Evolutionary conservation across 768 basidiomycete species (phyloP), one percentile per base, ranked within the genome.

Genomic region (Boletus edulis): DNA sequence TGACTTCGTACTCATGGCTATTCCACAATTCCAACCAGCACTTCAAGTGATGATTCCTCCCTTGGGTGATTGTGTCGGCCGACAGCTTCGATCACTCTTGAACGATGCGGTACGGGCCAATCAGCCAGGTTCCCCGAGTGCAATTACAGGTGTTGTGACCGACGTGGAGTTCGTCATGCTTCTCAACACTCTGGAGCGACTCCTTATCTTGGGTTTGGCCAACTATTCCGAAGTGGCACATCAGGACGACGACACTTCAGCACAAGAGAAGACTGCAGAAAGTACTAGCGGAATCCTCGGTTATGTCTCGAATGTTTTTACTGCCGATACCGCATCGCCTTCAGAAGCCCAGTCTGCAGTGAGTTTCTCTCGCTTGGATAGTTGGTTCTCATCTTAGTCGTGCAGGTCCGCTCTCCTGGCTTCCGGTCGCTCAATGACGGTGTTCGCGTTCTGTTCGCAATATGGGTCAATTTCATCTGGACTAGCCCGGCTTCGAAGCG

Each of bases 1-100:
- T 27, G 96, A 98, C 67, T 98, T 99, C 68, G 79, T 98, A 55
- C 80, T 96, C 51, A 91, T 91, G 85, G 91, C 93, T 1, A 74
- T 95, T 17, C 86, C 92, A 5, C 91, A 93, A 61, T 91, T 94
- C 65, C 87, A 89, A 54, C 85, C 85, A 18, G 75, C 82, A 3
- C 74, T 91, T 1, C 83, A 86, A 49, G 75, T 79, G 11, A 78
- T 86, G 35, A 76, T 96, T 22, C 74, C 81, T 3, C 87, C 93
- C 3, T 76, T 98, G 29, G 86, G 81, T 56, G 92, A 92, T 56
- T 89, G 90, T 62, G 67, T 96, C 56, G 88, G 89, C 64, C 76
- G 79, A 39, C 91, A 93, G 58, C 70, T 95, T 24, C 77, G 79
- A 15, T 64, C 67, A 7, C 76, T 81, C 17, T 67, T 94, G 18